Evolutionary conservation across 2,329 filamentous ascomycete genomes (phyloP).

Genomic region (Sporothrix brunneoviolacea): DNA sequence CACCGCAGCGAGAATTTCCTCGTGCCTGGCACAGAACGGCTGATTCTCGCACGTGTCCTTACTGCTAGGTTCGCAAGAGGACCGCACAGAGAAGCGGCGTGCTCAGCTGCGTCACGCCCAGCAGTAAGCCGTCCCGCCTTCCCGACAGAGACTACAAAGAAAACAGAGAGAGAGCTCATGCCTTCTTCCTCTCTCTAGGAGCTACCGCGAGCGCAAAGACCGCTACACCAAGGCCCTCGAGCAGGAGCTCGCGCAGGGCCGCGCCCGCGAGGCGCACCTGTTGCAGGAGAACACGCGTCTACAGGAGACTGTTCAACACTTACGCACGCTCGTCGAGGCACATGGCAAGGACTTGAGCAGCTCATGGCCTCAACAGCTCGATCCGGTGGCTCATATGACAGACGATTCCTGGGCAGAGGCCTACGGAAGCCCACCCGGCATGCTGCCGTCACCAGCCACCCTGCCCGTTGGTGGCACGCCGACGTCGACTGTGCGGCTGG

Average conservation of each 20-base stretch:
- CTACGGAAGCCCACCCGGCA: background rate
- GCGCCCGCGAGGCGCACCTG: slow-evolving; percentile 4
- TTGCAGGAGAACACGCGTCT: slow-evolving; percentile 4
- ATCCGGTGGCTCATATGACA: too few relatives aligned
- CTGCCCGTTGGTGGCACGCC: too few relatives aligned
- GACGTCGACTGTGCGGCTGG: too few relatives aligned
- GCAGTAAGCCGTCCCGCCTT: slow-evolving; percentile 1
- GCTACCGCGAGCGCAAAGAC: slow-evolving; percentile 14
- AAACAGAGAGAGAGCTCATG: background rate
- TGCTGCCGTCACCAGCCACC: background rate
- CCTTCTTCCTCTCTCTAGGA: background rate
- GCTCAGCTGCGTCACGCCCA: slow-evolving; percentile 12
- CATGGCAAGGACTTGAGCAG: background rate
- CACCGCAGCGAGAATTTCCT: too few relatives aligned
- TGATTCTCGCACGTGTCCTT: background rate
- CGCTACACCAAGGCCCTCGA: slow-evolving; percentile 13
- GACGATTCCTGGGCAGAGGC: too few relatives aligned
- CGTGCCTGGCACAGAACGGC: too few relatives aligned
- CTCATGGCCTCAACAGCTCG: background rate
- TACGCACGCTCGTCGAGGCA: background rate
- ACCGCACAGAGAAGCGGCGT: slow-evolving; percentile 11
- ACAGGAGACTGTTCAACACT: background rate
- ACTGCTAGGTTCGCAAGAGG: slow-evolving; percentile 4
- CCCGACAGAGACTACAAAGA: too few relatives aligned
- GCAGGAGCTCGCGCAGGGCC: slow-evolving; percentile 7